Evolutionary conservation across 371 early-diverging fungal species (phyloP).

Genomic region (Mortierella polycephala): DNA sequence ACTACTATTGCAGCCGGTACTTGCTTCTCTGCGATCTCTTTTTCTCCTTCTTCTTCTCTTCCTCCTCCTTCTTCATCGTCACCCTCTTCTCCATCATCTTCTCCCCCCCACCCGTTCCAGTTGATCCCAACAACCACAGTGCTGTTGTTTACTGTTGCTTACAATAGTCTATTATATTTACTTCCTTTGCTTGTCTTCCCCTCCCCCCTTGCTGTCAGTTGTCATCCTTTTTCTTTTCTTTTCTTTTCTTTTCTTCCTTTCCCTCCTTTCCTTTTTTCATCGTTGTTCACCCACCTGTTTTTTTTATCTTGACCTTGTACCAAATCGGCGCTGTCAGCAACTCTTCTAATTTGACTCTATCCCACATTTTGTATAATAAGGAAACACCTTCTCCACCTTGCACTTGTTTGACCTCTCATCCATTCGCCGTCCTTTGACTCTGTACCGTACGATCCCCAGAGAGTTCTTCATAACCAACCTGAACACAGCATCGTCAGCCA

Average conservation of each 20-base stretch:
- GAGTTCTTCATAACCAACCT: too few relatives aligned
- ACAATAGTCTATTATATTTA: not conserved
- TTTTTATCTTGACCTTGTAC: too few relatives aligned
- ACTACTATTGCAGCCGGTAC: too few relatives aligned
- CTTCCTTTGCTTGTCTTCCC: not conserved
- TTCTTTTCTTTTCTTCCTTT: not conserved
- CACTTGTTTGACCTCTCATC: too few relatives aligned
- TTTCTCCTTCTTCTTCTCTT: not conserved
- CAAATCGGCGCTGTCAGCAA: too few relatives aligned
- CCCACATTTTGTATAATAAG: too few relatives aligned
- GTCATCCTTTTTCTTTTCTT: not conserved
- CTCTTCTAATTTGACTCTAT: too few relatives aligned
- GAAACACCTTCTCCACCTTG: too few relatives aligned
- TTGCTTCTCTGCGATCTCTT: not conserved
- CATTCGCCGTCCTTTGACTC: too few relatives aligned
- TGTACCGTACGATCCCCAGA: too few relatives aligned
- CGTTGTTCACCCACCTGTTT: not conserved
- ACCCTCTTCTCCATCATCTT: not conserved
- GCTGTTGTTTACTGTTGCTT: too few relatives aligned
- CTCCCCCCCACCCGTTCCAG: not conserved
- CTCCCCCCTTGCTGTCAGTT: not conserved
- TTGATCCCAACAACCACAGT: not conserved
- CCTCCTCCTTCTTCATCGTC: not conserved
- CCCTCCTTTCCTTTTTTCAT: slow-evolving; percentile 3
- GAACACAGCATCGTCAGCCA: too few relatives aligned